Conservation (phyloP, 2,329 filamentous ascomycete species). For the Fusarium sp. region DNA sequence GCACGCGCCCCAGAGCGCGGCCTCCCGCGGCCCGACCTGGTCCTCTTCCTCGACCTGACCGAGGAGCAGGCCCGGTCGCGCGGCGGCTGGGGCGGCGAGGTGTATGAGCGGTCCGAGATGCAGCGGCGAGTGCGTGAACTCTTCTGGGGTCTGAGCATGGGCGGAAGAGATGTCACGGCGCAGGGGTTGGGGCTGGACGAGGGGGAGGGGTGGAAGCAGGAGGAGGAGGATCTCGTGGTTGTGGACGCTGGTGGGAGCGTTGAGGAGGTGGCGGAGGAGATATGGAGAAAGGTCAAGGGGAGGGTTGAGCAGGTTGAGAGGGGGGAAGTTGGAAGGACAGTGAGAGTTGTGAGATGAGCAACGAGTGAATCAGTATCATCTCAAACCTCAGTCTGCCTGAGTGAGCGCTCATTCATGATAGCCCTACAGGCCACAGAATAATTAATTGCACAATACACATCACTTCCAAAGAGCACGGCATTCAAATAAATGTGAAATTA, state of each 20-base stretch:
- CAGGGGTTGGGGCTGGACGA: slow-evolving; percentile 40
- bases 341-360: slow-evolving; percentile 51
- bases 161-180: slow-evolving; percentile 53
- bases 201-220: slow-evolving; percentile 55
- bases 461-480: neutral
- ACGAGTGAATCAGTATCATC: neutral
- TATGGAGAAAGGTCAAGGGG: slow-evolving; percentile 65
- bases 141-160: slow-evolving; percentile 71
- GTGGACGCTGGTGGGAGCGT: slow-evolving; percentile 66
- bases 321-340: slow-evolving; percentile 59
- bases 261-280: slow-evolving; percentile 67
- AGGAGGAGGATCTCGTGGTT: slow-evolving; percentile 66
- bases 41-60: slow-evolving; percentile 87
- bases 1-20: slow-evolving; percentile 87
- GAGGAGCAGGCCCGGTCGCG: slow-evolving; percentile 77
- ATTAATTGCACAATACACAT: neutral
- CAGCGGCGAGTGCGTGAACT: slow-evolving; percentile 82
- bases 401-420: neutral
- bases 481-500: neutral
- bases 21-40: slow-evolving; percentile 86
- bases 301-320: slow-evolving; percentile 62
- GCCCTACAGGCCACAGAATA: neutral
- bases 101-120: slow-evolving; percentile 88
- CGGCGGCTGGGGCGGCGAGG: slow-evolving; percentile 89
- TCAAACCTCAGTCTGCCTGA: neutral